Evolutionary conservation across 345 rosid genomes (phyloP).

Genomic region (Adansonia digitata): DNA sequence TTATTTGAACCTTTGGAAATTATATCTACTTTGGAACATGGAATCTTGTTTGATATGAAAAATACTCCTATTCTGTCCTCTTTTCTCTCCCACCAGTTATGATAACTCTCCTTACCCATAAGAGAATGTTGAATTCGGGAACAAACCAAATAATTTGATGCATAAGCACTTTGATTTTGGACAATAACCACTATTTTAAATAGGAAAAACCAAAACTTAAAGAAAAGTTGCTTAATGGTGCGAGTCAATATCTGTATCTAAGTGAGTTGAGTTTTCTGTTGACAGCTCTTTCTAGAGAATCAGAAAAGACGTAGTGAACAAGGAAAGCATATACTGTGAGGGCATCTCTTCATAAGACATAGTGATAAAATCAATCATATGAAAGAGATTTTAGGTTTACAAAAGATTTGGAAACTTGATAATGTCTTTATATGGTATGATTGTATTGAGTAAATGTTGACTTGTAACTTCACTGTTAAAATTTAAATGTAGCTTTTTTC

Average conservation of each 20-base stretch:
- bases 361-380: not conserved
- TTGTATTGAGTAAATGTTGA: not conserved
- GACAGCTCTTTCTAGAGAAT: conserved; percentile 7
- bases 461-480: not conserved
- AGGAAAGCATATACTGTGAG: not conserved
- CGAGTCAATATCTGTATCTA: not conserved
- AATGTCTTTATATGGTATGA: not conserved
- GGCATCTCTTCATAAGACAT: not conserved
- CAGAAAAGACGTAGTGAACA: not conserved
- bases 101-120: not conserved
- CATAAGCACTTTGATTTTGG: not conserved
- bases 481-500: not conserved
- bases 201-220: not conserved
- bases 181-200: not conserved
- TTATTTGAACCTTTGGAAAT: not conserved
- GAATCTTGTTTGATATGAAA: not conserved
- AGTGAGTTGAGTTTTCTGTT: conserved; percentile 1
- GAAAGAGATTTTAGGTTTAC: not conserved
- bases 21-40: not conserved
- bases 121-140: not conserved
- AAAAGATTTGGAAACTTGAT: not conserved
- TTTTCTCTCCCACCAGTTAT: not conserved
- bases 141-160: not conserved
- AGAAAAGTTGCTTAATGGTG: not conserved
- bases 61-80: not conserved